Evolutionary conservation across 768 basidiomycete genomes (phyloP), one percentile per base, ranked within the genome.

Genomic region (Kwoniella europaea): DNA sequence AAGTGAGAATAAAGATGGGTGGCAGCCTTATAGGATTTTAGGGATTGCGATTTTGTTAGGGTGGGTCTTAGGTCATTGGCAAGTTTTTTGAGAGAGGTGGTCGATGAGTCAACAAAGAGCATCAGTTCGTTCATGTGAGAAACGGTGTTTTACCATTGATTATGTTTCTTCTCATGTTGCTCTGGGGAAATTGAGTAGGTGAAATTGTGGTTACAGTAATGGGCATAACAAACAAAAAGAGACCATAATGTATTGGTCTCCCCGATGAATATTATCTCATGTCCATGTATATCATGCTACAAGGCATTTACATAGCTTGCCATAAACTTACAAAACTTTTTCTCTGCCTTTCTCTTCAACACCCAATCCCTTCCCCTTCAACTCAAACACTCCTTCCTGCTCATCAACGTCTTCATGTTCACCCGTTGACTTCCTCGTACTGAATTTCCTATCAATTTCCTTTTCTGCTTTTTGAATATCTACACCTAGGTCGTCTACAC

Each of bases 381-480:
- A 1, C 57, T 74, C 69, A 4, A 68, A 10, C 6, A 74, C 62
- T 3, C 60, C 22, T 43, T 52, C 29, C 35, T 55, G 24, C 29
- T 62, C 46, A 41, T 1, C 2, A 13, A 10, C 43, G 1, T 35
- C 0, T 35, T 35, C 35, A 9, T 35, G 0, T 35, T 4, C 7
- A 4, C 35, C 35, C 7, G 35, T n/a, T 2, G 15, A 27, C 27
- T 61, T 70, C 65, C 63, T 74, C 54, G 62, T 54, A 42, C 67
- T 70, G 59, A 67, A 80, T 52, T 72, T 71, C 56, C 50, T 68
- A 61, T 81, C 79, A 35, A 77, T 69, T 66, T 76, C 74, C 13
- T 73, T 72, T 53, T 81, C 77, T 10, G 77, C 79, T 18, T 61
- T 60, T 56, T 81, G 77, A 2, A 78, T 74, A 61, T 81, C 74